Percentiles rank a stretch among this genome's conserved stretches.
These are phyloP conservation scores for Pseudogymnoascus sp. DNA, from an alignment of 2,329 filamentous ascomycete genomes.

Conservation along the genomic window DNA sequence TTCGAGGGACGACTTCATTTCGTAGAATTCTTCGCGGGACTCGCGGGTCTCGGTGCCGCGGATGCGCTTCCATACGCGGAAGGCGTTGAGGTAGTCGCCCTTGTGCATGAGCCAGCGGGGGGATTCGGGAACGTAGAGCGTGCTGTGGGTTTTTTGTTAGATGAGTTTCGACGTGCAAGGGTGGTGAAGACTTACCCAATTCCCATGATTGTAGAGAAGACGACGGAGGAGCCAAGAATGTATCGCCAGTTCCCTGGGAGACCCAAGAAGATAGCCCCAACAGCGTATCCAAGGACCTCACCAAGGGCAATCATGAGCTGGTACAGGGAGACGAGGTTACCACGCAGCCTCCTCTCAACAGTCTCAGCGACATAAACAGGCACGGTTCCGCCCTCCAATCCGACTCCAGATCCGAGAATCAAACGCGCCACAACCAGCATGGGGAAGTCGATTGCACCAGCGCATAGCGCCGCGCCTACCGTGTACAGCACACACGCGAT, in stretches of 20 bases:
- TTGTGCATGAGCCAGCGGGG: conserved; percentile 66
- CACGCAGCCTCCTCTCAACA: conserved; percentile 57
- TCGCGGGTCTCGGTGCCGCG: conserved; percentile 51
- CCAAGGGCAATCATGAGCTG: conserved; percentile 71
- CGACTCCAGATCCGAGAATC: conserved; percentile 62
- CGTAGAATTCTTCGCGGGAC: conserved; percentile 60
- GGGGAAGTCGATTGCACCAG: conserved; percentile 58
- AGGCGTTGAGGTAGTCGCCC: conserved; percentile 50
- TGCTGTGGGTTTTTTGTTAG: conserved; percentile 26
- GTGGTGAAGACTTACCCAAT: conserved; percentile 5
- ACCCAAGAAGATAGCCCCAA: conserved; percentile 65
- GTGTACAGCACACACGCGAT: conserved; percentile 64
- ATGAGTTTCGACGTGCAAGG: background rate
- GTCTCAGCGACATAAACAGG: conserved; percentile 69
- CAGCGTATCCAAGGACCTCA: conserved; percentile 65
- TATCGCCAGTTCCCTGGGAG: conserved; percentile 65
- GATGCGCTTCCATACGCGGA: conserved; percentile 65
- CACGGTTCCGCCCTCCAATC: conserved; percentile 66
- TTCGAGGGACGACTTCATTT: conserved; percentile 58
- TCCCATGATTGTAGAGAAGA: conserved; percentile 61
- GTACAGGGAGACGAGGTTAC: conserved; percentile 66
- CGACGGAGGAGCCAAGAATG: conserved; percentile 63
- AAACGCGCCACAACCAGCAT: conserved; percentile 65
- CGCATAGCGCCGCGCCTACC: conserved; percentile 59
- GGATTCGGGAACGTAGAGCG: conserved; percentile 64